These are phyloP conservation scores for Yamadazyma songkhlaensis DNA, from an alignment of 1,139 yeast genomes.

Conservation along the genomic window DNA sequence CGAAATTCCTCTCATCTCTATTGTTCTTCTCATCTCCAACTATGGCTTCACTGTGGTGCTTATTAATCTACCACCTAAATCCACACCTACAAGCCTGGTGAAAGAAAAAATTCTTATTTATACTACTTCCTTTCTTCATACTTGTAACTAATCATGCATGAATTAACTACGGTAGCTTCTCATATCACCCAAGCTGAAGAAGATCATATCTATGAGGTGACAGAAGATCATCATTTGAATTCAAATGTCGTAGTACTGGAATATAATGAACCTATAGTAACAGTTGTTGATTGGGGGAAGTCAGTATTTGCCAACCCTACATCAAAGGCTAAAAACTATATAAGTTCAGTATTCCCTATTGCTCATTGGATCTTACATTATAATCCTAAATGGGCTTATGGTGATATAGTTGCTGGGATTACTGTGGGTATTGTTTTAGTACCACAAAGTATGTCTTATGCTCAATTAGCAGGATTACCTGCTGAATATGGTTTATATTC, in stretches of 20 bases:
- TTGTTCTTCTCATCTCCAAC: neutral
- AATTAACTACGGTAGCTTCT: slow-evolving; percentile 4
- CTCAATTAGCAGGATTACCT: slow-evolving; percentile 76
- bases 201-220: slow-evolving; percentile 5
- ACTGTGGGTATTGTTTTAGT: slow-evolving; percentile 92
- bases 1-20: too few species aligned
- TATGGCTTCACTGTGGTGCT: slow-evolving; percentile 1
- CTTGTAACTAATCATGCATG: neutral
- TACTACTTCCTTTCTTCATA: too few species aligned
- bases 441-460: slow-evolving; percentile 96
- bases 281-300: slow-evolving; percentile 45
- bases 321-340: slow-evolving; percentile 38
- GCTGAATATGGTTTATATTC: slow-evolving; percentile 90
- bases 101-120: neutral
- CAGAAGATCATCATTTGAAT: neutral
- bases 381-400: slow-evolving; percentile 72
- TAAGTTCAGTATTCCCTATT: slow-evolving; percentile 73
- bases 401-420: slow-evolving; percentile 87
- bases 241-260: slow-evolving; percentile 27
- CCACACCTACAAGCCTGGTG: neutral
- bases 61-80: too few species aligned
- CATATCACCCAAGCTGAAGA: slow-evolving; percentile 5
- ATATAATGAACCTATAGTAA: slow-evolving; percentile 41
- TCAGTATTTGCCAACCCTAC: slow-evolving; percentile 40
- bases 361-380: slow-evolving; percentile 80